Base-by-base conservation (phyloP, 441 rosid species). In the Mallotus japonicus region DNA sequence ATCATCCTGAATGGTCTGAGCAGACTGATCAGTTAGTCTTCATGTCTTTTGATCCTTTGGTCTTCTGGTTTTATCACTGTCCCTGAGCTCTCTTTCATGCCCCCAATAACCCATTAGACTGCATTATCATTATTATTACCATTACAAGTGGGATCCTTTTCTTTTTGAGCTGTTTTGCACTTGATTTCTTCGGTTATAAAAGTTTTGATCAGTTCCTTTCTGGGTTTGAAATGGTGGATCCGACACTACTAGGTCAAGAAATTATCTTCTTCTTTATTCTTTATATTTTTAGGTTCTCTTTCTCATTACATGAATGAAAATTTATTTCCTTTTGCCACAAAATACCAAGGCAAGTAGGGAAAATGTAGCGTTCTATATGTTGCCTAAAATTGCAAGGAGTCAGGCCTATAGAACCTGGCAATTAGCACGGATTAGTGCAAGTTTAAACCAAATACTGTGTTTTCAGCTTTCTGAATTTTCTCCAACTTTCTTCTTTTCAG, bases 51-150 rank as follows among this genome's bases (percentile, higher is more conserved):
- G 13, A 70, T 61, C 53, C 79, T 83, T 74, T 69, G 79, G 70
- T 81, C 85, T 75, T 49, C 84, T 75, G 85, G 84, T 76, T 82
- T 65, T 62, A 54, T 53, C 71, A 17, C n/a, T 62, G 76, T 60
- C 62, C 64, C 73, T 28, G 13, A 15, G 40, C 40, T 37, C 20
- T 37, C 65, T 63, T 65, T 37, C 46, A 64, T 62, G 20, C 69
- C 44, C 32, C 14, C 24, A 14, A 42, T 60, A n/a, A 44, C 55
- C n/a, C 32, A 60, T 47, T 34, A 62, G 9, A 49, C 6, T 34
- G 58, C 24, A 3, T 32, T 37, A 37, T 37, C 6, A 28, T 28
- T 28, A 28, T 28, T 28, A 28, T 28, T 28, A 28, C 1, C 2
- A 28, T 28, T 28, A 28, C 19, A 53, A 16, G 60, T 49, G 55